phyloP scores from a whole-genome alignment of 306 rosid genomes.

The Lathyrus sativus region DNA sequence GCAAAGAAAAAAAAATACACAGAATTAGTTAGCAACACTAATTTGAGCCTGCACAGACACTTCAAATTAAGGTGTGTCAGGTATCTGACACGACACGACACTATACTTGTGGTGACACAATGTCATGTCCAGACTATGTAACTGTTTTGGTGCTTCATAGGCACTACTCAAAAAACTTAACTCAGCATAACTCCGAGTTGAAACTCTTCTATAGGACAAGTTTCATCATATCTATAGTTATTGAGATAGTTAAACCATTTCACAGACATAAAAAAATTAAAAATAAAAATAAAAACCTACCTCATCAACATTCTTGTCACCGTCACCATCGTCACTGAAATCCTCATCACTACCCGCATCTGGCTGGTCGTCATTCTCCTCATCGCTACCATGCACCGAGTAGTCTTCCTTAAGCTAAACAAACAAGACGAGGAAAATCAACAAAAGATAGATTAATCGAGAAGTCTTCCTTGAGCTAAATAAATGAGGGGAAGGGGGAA shows the following conservation, averaged over 20 bases:
- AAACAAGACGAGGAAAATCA: neutral
- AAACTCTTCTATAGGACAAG: neutral
- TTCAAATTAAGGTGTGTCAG: neutral
- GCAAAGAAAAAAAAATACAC: constrained; percentile 29
- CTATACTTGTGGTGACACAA: neutral
- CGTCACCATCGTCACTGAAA: constrained; percentile 65
- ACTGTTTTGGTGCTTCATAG: neutral
- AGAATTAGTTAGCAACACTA: neutral
- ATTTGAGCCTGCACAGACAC: neutral
- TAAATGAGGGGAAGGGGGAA: neutral
- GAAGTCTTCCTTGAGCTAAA: constrained; percentile 76
- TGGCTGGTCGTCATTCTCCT: constrained; percentile 79
- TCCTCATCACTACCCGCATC: constrained; percentile 88
- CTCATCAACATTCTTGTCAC: constrained; percentile 65
- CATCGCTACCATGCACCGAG: constrained; percentile 94
- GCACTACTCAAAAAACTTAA: neutral
- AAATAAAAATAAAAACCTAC: constrained; percentile 54
- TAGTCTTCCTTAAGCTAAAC: constrained; percentile 77
- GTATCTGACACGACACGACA: neutral
- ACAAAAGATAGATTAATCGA: constrained; percentile 33
- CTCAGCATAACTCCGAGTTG: neutral
- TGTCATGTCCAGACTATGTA: too few relatives aligned
- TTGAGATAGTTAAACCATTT: neutral
- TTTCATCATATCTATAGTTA: neutral
- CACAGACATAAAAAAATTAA: constrained; percentile 1